A percentile compares a stretch with the other conserved stretches of the same genome.
phyloP scores from a whole-genome alignment of 331 rosid genomes.

The Prunus yedoensis region DNA sequence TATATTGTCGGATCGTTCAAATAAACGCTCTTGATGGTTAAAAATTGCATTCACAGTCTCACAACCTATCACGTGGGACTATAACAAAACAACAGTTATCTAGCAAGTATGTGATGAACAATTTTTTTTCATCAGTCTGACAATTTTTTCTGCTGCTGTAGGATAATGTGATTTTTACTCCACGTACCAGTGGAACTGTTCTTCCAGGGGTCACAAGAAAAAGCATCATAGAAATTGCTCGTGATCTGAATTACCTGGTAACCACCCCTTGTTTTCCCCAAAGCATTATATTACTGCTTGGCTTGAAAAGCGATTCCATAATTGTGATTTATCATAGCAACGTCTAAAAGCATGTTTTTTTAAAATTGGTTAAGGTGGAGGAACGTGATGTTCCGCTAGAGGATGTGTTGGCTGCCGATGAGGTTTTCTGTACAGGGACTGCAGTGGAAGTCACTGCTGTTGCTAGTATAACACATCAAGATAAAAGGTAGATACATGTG shows the following conservation, averaged over 20 bases:
- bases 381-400: constrained; percentile 43
- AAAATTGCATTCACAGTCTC: too few relatives aligned
- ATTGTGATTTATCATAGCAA: background rate
- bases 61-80: too few relatives aligned
- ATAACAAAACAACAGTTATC: too few relatives aligned
- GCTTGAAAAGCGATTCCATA: background rate
- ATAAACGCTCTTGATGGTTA: too few relatives aligned
- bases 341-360: background rate
- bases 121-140: too few relatives aligned
- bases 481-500: constrained; percentile 19
- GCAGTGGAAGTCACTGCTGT: constrained; percentile 36
- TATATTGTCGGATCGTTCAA: too few relatives aligned
- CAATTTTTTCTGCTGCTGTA: constrained; percentile 6
- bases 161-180: constrained; percentile 51
- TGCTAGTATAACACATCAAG: constrained; percentile 22
- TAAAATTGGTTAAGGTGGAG: constrained; percentile 23
- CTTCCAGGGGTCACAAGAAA: constrained; percentile 63
- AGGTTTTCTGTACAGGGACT: constrained; percentile 64
- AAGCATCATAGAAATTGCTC: constrained; percentile 49
- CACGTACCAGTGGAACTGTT: constrained; percentile 48
- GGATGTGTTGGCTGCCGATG: constrained; percentile 43
- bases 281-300: background rate
- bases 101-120: too few relatives aligned
- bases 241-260: constrained; percentile 47
- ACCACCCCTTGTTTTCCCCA: background rate